Evolutionary conservation across 148 eudicot genomes (phyloP).

Genomic region (Oxyria digyna): DNA sequence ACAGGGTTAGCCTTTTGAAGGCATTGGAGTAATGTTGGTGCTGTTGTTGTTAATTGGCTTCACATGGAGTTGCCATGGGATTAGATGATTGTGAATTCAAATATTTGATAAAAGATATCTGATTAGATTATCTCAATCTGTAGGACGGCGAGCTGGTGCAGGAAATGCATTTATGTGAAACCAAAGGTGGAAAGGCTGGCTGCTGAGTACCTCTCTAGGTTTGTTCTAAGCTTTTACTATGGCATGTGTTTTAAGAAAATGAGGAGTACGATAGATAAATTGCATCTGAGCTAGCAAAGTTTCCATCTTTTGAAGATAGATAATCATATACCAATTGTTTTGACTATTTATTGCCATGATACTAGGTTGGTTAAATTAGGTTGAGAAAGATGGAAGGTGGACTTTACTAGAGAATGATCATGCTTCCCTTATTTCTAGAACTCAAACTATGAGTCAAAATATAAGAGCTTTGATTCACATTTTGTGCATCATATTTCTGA

Average conservation of each 20-base stretch:
- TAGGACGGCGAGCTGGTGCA: slow-evolving; percentile 92
- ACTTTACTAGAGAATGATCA: no score
- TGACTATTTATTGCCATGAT: not conserved
- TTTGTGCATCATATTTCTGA: not conserved
- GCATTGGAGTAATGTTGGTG: no score
- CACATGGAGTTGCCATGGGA: no score
- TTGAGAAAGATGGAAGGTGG: no score
- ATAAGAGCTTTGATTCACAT: not conserved
- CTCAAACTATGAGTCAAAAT: no score
- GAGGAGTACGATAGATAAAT: not conserved
- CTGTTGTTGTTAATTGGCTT: no score
- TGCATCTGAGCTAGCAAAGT: not conserved
- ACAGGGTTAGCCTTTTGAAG: no score
- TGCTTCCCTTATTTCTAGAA: no score
- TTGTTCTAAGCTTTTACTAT: not conserved
- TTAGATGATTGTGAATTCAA: no score
- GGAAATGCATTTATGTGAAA: slow-evolving; percentile 90
- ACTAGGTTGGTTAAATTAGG: not conserved
- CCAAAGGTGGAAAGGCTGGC: slow-evolving; percentile 80
- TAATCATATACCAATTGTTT: not conserved
- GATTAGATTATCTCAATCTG: not conserved
- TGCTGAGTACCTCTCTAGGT: slow-evolving; percentile 7
- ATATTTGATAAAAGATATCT: not conserved
- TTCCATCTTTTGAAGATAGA: not conserved
- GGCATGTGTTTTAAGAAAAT: not conserved